Base-by-base conservation (phyloP, 495 filamentous ascomycete species). In the Penicillium desertorum region DNA sequence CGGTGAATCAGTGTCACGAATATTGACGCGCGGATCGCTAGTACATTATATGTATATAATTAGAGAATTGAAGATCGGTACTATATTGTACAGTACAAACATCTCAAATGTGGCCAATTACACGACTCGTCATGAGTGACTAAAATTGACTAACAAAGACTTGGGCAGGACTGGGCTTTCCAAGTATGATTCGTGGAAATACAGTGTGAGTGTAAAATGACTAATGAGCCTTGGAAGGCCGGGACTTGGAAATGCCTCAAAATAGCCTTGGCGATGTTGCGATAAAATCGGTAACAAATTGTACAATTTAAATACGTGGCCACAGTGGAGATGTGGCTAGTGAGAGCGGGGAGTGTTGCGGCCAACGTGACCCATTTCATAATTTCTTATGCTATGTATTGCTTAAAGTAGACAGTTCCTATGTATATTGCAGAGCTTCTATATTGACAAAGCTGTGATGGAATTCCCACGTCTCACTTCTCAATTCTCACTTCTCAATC, bases 401-500 rank as follows among this genome's bases (percentile, higher is more conserved):
- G 12, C 34, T 36, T 36, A 36, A 36, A 36, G 14, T 36, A 5
- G 4, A 36, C 34, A 2, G 1, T 36, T 5, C 34, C 22, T 23
- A 23, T 23, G 22, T 25, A 25, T 25, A 25, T 25, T 25, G 23
- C 16, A 36, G 4, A 36, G 34, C 16, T 39, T 39, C 7, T 39
- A n/a, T 39, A 39, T 17, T 17, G 16, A 17, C 7, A 39, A n/a
- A 39, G 36, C 36, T 17, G 16, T 39, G n/a, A 34, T 14, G 16
- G 11, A 14, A 37, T 16, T 5, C 14, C 10, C 19, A 30, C n/a
- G 30, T 32, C 11, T 32, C 10, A 44, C 9, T 12, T 30, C 45
- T 32, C 10, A 44, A 3, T 12, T 30, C 45, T 29, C 45, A 47
- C 8, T n/a, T 39, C 22, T 41, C 49, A 51, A 51, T 51, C 16